Evolutionary conservation across 345 rosid species (phyloP), one percentile per base, ranked within the genome.

Genomic region (Microthlaspi erraticum): DNA sequence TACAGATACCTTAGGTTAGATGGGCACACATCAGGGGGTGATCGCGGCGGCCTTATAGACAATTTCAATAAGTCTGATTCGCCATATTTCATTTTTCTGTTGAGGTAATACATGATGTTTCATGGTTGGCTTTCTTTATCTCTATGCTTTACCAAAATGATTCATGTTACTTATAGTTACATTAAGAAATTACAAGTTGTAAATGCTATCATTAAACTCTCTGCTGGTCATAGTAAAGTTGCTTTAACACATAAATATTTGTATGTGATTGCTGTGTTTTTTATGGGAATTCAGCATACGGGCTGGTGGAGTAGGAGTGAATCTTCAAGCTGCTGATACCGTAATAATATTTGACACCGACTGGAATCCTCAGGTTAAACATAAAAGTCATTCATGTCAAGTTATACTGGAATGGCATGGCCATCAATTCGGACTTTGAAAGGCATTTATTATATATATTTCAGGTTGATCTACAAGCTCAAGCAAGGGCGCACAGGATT

Each of bases 381-480:
- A 46, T 63, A 60, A 64, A 60, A 37, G 54, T 38, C 54, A 19
- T 39, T 20, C 69, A 44, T 42, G 23, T 71, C 76, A 29, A 46
- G 59, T 72, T 62, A 11, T 58, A 23, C 33, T 59, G 10, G 64
- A 37, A 29, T 55, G 16, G 44, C 18, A 13, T 55, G 32, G 54
- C 56, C 20, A 42, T 39, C 31, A 17, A 13, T 68, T 31, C 44
- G 20, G 64, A 43, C 38, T 26, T 54, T 54, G 14, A 42, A 29
- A 20, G 44, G 54, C 43, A n/a, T 26, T 34, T 50, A 34, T 46
- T 32, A 12, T 46, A 12, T 46, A 44, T 46, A 23, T 77, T 17
- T 73, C 75, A 92, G 98, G 98, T 92, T 77, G 98, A 92, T 82
- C 88, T 92, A 78, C 98, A 92, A 87, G 98, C 98, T 39, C 96